Evolutionary conservation across 495 filamentous ascomycete species (phyloP).

Genomic region (Penicillium bovifimosum): DNA sequence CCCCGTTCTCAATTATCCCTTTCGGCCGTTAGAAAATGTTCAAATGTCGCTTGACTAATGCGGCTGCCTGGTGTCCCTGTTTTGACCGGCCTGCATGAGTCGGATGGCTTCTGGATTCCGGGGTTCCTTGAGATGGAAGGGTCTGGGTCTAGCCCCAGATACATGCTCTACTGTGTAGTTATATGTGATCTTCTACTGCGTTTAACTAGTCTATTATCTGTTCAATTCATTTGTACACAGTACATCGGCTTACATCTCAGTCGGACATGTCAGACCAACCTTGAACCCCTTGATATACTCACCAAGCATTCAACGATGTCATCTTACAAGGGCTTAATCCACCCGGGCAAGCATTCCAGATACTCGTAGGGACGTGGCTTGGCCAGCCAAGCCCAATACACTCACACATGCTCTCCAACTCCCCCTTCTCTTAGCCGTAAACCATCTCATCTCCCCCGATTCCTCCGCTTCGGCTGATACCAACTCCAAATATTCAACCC

Average conservation of each 20-base stretch:
- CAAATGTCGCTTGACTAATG: slow-evolving; percentile 1
- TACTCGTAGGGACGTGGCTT: not conserved
- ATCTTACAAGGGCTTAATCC: not conserved
- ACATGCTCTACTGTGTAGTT: too few species aligned
- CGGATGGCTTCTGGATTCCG: not conserved
- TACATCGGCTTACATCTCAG: not conserved
- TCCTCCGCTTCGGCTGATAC: slow-evolving; percentile 37
- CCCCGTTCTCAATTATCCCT: not conserved
- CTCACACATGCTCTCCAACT: not conserved
- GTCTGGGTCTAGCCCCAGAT: not conserved
- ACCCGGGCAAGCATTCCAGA: slow-evolving; percentile 4
- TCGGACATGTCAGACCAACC: not conserved
- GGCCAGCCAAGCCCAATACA: not conserved
- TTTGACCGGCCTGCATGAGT: slow-evolving; percentile 1
- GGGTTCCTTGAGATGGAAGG: not conserved
- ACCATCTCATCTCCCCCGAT: not conserved
- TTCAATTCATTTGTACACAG: not conserved
- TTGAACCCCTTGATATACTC: not conserved
- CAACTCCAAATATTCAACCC: slow-evolving; percentile 78
- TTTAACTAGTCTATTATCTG: not conserved
- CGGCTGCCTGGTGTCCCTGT: slow-evolving; percentile 4
- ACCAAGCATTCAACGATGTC: not conserved
- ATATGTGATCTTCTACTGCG: not conserved
- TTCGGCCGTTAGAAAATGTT: not conserved
- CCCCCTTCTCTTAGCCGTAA: not conserved